A percentile compares a stretch with the other conserved stretches of the same genome.
Conservation (phyloP, 306 rosid genomes). For the Cicer judaicum region DNA sequence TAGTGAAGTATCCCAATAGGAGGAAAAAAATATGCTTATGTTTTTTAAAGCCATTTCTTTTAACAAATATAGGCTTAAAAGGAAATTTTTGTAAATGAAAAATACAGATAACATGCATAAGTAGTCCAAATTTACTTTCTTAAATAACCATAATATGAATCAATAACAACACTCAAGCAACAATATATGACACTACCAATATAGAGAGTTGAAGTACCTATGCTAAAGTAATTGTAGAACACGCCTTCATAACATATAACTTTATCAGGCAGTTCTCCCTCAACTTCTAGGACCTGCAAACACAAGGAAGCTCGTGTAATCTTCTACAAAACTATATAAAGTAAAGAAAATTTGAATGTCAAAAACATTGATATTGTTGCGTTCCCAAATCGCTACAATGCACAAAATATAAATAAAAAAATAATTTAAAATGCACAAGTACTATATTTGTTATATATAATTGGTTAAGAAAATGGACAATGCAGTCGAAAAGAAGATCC, state of each 20-base stretch:
- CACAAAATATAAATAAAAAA: no score
- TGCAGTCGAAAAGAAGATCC: no score
- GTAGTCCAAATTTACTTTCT: not conserved
- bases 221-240: conserved; percentile 92
- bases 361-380: not conserved
- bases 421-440: no score
- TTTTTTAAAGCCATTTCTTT: conserved; percentile 23
- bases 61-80: not conserved
- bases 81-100: not conserved
- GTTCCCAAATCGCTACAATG: no score
- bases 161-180: not conserved
- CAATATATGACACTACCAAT: conserved; percentile 3
- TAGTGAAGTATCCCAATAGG: not conserved
- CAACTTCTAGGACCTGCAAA: conserved; percentile 69
- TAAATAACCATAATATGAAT: conserved; percentile 19
- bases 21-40: no score
- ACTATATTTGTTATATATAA: no score
- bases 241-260: conserved; percentile 76
- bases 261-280: conserved; percentile 71
- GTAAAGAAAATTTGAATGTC: conserved; percentile 9
- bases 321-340: conserved; percentile 3
- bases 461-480: no score
- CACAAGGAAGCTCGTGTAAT: conserved; percentile 34
- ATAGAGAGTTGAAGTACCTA: conserved; percentile 61
- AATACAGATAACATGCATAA: not conserved